Evolutionary conservation across 768 basidiomycete genomes (phyloP).

Genomic region (Strobilomyces dryophilus): DNA sequence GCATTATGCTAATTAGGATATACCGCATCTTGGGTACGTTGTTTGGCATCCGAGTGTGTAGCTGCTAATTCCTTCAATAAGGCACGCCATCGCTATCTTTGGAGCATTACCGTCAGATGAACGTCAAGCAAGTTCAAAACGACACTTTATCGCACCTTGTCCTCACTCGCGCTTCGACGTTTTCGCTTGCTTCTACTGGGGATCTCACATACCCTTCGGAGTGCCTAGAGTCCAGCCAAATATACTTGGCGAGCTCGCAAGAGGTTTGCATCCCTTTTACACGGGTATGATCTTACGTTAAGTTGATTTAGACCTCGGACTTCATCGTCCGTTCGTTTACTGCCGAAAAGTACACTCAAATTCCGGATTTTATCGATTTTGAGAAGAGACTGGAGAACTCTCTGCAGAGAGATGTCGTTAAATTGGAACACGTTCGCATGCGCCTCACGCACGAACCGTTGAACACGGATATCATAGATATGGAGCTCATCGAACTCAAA

Average conservation of each 20-base stretch:
- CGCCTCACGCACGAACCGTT: constrained; percentile 71
- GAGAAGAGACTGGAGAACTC: constrained; percentile 82
- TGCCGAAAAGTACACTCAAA: constrained; percentile 83
- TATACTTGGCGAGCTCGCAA: constrained; percentile 74
- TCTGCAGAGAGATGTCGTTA: constrained; percentile 75
- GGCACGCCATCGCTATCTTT: constrained; percentile 70
- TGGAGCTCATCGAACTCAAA: constrained; percentile 81
- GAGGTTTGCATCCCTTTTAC: constrained; percentile 47
- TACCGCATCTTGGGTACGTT: constrained; percentile 74
- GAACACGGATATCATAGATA: constrained; percentile 67
- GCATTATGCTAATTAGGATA: constrained; percentile 72
- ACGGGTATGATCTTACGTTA: constrained; percentile 2
- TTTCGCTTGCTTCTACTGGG: constrained; percentile 71
- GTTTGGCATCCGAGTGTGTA: neutral
- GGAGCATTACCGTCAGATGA: constrained; percentile 75
- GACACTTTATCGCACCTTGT: constrained; percentile 87
- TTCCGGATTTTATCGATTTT: constrained; percentile 80
- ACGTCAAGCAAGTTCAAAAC: constrained; percentile 80
- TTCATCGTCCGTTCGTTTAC: constrained; percentile 77
- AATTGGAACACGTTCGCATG: constrained; percentile 84
- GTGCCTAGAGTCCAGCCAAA: constrained; percentile 75
- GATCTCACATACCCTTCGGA: constrained; percentile 74
- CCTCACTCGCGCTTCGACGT: constrained; percentile 71
- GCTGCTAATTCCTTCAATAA: constrained; percentile 26
- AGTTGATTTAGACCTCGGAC: constrained; percentile 59